Base-by-base conservation (phyloP, 306 rosid genomes). In the Dryas octopetala region DNA sequence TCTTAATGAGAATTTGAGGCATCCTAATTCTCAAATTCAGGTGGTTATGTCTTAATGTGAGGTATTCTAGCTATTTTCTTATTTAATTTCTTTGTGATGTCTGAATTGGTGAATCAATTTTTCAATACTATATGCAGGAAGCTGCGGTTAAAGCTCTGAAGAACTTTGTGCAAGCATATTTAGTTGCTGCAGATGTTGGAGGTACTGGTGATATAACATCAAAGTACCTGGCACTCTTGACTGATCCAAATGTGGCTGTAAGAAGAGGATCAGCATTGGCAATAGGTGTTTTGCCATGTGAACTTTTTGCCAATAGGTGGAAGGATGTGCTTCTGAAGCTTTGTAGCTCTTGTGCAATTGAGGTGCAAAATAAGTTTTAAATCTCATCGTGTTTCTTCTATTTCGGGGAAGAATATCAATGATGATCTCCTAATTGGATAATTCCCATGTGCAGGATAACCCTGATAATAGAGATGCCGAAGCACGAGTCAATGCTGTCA, bases 11-110 rank as follows among this genome's bases (percentile, higher is more conserved):
- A 95, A 95, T 82, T 83, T 95, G 85, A 92, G 91, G 79, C 99
- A 95, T 85, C 99, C 99, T 75, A 92, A 95, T 83, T 86, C 97
- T 80, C 97, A 89, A 77, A 92, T 95, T 79, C 99, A 95, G 97
- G 99, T 95, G 73, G 76, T 70, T 76, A 40, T 50, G 81, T 60
- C 74, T 58, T 43, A 70, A 51, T 65, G 5, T 48, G 65, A 64
- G 61, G 72, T 66, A 60, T 40, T 74, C 40, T 68, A 65, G 19
- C 44, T 62, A 44, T 23, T 65, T 60, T 52, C 51, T 40, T 68
- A 48, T 71, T 19, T 59, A 68, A 68, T 43, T 86, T 74, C 52
- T 76, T 74, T 66, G 43, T 45, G 62, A 8, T 79, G 71, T 74
- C 50, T 76, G 17, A 66, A 66, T 58, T 77, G 51, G 82, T 53